Evolutionary conservation across 352 stramenopile genomes (phyloP), one percentile per base, ranked within the genome.

Genomic region (Globisporangium abappressorium): DNA sequence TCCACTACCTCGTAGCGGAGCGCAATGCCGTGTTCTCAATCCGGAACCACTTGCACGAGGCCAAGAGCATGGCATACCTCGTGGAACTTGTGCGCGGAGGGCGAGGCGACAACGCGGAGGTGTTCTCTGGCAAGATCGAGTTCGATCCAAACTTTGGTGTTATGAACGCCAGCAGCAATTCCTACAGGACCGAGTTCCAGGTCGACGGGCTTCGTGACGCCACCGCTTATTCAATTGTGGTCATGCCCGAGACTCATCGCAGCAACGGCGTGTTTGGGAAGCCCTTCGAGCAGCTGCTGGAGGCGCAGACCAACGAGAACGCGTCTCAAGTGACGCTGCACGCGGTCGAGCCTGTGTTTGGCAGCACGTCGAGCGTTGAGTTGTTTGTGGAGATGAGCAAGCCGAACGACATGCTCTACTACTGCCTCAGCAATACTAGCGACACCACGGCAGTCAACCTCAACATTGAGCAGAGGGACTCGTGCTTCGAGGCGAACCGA

Each of bases 221-320:
- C 33, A 83, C 82, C 0, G 46, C 70, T 15, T 93, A 94, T 60
- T 69, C 69, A 18, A 69, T 95, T 47, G 71, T 73, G 28, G 41
- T 95, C 11, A 69, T 95, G 34, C 72, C 85, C 2, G 85, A 95
- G 38, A 94, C 87, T 0, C 74, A 74, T 20, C 66, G 63, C 5
- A 95, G 87, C 53, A 74, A 80, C 65, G 85, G 87, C 2, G 73
- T 93, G 15, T 90, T 90, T 41, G 81, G 84, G 1, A 55, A 68
- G 5, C 72, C 77, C 2, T 91, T 80, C 33, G 62, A 69, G 22
- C 70, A 73, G 0, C 33, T 87, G 6, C 34, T 92, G 1, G 85
- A 94, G 41, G 73, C 72, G 11, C 34, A 69, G 3, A 93, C 85
- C 2, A 87, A 95, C 56, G 78, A 89, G 54, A 86, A 89, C 14